A percentile compares a stretch with the other conserved stretches of the same genome.
phyloP scores from a whole-genome alignment of 2,329 filamentous ascomycete genomes.

The Botrytis byssoidea region DNA sequence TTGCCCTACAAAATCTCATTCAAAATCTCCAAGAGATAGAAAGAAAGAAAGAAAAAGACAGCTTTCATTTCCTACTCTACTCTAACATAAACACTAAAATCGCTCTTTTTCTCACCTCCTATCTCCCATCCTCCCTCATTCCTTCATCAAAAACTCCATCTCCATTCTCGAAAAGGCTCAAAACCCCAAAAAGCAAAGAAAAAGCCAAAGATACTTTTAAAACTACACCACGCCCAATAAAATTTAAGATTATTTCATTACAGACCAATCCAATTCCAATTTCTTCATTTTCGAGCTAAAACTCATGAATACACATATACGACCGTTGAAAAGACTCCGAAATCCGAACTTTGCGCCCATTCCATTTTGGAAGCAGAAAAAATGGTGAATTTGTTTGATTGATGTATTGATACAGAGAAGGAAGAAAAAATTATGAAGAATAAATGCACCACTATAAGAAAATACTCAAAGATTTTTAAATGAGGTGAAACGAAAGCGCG shows the following conservation, averaged over 20 bases:
- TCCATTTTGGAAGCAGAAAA: neutral
- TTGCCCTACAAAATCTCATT: too few species aligned
- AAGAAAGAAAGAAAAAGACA: neutral
- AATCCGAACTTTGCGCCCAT: neutral
- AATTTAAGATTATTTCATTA: neutral
- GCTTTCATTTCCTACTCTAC: neutral
- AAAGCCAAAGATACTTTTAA: neutral
- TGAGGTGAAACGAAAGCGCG: neutral
- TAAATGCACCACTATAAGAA: neutral
- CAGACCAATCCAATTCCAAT: neutral
- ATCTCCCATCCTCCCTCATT: neutral
- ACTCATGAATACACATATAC: neutral
- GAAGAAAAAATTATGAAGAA: neutral
- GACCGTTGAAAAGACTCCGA: neutral
- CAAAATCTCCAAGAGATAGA: neutral
- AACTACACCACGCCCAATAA: neutral
- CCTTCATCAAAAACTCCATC: neutral
- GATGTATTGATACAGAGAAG: neutral
- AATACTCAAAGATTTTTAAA: too few species aligned
- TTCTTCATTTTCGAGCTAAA: neutral
- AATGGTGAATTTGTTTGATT: neutral
- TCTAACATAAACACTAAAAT: neutral
- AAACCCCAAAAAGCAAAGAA: too few species aligned
- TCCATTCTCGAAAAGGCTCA: neutral
- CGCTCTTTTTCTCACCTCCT: neutral